Base-by-base conservation (phyloP, 371 early-diverging fungal genomes). In the Mortierella sp. region DNA sequence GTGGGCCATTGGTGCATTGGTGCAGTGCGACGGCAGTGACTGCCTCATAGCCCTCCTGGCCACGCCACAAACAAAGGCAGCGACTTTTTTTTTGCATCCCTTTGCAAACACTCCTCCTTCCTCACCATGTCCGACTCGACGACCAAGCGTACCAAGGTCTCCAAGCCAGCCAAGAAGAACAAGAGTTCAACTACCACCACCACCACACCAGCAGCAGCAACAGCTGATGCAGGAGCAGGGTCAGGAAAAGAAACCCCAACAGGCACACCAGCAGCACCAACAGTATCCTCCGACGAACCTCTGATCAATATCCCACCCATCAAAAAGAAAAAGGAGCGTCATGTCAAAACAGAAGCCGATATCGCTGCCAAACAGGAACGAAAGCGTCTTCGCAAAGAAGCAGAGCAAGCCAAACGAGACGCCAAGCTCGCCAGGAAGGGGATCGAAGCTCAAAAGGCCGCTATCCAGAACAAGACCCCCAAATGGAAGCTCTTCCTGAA, bases 251-350 rank as follows among this genome's bases (percentile, higher is more conserved):
- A 34, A 34, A 34, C 34, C 4, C 7, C 7, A 34, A 34, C 34
- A 7, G 34, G 10, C 4, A 34, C 34, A 34, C 7, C 34, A 34
- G 34, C 34, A 34, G 34, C 34, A 34, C 34, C 34, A n/a, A n/a
- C n/a, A 4, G 23, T 31, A 8, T n/a, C 57, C 28, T 3, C 46
- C 28, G 66, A 62, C 19, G 70, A 69, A 8, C 54, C 69, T 2
- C 31, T 76, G 59, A 76, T 76, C 59, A 41, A 76, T 30, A 76
- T 76, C 66, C 76, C 76, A 3, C 54, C 54, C 10, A 34, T 68
- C 49, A 76, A 76, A 50, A 76, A 76, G 59, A 76, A 76, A 55
- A 76, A 76, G 66, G 76, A 76, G 19, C 76, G 76, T 21, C 69
- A 54, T 13, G 76, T 76, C 58, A 76, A 76, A 59, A 65, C 70